A percentile compares a stretch with the other conserved stretches of the same genome.
phyloP scores from a whole-genome alignment of 352 stramenopile genomes.

The Pythium aquatile region DNA sequence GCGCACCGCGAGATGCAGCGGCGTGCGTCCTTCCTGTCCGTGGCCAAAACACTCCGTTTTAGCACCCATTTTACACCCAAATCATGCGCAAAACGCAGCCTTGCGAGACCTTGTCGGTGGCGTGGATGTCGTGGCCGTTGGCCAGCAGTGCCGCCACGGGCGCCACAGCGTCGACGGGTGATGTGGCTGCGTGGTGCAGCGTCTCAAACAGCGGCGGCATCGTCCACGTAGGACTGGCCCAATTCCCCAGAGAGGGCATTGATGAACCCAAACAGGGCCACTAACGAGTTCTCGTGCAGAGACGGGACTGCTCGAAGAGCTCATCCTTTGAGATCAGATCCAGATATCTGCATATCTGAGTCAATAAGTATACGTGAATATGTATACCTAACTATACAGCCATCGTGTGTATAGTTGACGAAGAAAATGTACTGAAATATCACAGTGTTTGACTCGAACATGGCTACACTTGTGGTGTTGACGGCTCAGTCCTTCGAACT shows the following conservation, averaged over 20 bases:
- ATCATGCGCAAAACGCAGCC: neutral
- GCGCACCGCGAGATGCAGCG: slow-evolving; percentile 17
- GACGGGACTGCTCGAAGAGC: neutral
- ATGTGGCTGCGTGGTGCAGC: neutral
- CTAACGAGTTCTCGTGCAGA: neutral
- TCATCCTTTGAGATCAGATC: neutral
- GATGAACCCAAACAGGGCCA: neutral
- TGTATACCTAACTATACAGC: no score
- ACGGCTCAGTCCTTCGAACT: no score
- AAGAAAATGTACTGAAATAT: no score
- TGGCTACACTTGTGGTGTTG: neutral
- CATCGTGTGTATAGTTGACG: no score
- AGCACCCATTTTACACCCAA: slow-evolving; percentile 1
- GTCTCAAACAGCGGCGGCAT: neutral
- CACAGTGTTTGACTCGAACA: neutral
- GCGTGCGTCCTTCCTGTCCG: slow-evolving; percentile 6
- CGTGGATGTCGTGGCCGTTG: neutral
- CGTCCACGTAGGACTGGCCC: no score
- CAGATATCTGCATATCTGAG: no score
- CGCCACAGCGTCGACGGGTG: neutral
- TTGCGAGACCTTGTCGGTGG: neutral
- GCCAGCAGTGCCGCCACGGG: neutral
- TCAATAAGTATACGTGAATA: no score
- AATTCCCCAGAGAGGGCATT: neutral
- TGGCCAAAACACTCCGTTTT: neutral